Conservation (phyloP, 2,329 filamentous ascomycete species). For the Penicillium sp. region DNA sequence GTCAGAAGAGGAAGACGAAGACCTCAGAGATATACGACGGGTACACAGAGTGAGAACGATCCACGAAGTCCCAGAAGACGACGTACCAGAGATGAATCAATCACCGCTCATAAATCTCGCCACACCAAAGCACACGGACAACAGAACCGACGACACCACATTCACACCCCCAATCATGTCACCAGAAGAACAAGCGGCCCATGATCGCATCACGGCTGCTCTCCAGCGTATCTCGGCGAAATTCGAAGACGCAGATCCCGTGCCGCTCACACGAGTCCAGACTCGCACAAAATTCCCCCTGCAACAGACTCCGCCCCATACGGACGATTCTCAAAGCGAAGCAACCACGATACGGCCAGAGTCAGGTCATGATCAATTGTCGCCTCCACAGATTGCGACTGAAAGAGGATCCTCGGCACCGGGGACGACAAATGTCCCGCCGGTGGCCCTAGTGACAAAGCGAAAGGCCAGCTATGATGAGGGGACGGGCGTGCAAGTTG, state of each 20-base stretch:
- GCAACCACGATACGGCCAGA: constrained; percentile 15
- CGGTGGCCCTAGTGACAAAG: too few relatives aligned
- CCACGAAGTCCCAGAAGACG: constrained; percentile 5
- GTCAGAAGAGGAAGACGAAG: constrained; percentile 16
- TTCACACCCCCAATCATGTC: constrained; percentile 10
- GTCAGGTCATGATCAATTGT: constrained; percentile 10
- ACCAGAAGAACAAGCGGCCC: constrained; percentile 21
- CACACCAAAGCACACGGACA: not conserved
- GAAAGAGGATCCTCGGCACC: not conserved
- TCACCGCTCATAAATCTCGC: not conserved
- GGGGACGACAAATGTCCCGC: not conserved
- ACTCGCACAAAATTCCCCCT: constrained; percentile 5
- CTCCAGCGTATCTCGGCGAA: constrained; percentile 12
- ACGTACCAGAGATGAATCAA: constrained; percentile 2
- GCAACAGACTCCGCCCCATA: constrained; percentile 6
- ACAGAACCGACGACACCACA: not conserved
- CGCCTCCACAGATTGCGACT: constrained; percentile 2
- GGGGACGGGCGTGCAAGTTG: not conserved
- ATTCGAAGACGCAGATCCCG: constrained; percentile 8
- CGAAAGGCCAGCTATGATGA: constrained; percentile 9
- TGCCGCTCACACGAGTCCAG: constrained; percentile 4
- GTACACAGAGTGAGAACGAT: constrained; percentile 1
- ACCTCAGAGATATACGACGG: not conserved
- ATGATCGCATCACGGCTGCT: constrained; percentile 23
- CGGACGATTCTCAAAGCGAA: constrained; percentile 18